These are phyloP conservation scores for Sclerotiophoma versabilis DNA, from an alignment of 2,329 filamentous ascomycete genomes.

Conservation along the genomic window DNA sequence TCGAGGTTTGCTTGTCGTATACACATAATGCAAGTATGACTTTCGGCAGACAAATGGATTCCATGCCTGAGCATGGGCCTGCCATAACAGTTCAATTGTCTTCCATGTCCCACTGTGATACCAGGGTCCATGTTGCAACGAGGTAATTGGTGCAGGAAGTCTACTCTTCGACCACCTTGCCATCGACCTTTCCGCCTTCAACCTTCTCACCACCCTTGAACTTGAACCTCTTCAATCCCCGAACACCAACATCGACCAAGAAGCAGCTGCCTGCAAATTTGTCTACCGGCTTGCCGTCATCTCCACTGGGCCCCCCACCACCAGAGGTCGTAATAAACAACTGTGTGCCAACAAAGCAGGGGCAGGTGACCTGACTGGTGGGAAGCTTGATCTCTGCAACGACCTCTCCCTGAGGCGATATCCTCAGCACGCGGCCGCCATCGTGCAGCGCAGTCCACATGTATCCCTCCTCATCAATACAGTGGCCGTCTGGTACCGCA, in stretches of 20 bases:
- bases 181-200: constrained; percentile 41
- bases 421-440: constrained; percentile 75
- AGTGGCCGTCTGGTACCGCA: constrained; percentile 79
- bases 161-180: constrained; percentile 37
- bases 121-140: not conserved
- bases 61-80: no score
- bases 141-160: not conserved
- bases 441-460: constrained; percentile 91
- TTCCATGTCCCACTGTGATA: not conserved
- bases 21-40: no score
- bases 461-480: constrained; percentile 82
- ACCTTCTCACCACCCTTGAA: constrained; percentile 42
- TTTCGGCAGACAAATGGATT: no score
- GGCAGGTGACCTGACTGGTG: constrained; percentile 81
- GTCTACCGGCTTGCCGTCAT: constrained; percentile 69
- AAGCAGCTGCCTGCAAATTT: constrained; percentile 75
- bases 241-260: constrained; percentile 76
- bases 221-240: constrained; percentile 57
- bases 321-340: constrained; percentile 80
- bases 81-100: not conserved
- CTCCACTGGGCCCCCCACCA: constrained; percentile 43
- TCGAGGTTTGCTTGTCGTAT: no score
- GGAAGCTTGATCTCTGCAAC: constrained; percentile 78
- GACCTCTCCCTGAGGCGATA: constrained; percentile 72
- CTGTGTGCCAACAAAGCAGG: constrained; percentile 75